phyloP scores from a whole-genome alignment of 345 rosid genomes.

The Punica granatum region DNA sequence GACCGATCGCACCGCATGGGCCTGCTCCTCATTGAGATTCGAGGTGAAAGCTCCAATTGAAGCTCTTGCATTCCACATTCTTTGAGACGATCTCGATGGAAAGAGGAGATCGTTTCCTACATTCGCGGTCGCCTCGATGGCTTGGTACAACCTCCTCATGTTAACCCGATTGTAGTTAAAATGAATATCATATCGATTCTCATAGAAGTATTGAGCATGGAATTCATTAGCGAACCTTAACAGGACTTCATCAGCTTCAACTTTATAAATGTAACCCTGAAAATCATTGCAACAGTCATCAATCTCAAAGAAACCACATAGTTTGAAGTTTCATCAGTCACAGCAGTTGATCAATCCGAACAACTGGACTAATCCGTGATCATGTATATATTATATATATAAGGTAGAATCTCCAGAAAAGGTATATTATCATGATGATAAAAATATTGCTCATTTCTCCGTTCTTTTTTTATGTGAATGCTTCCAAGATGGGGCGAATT shows the following conservation, averaged over 20 bases:
- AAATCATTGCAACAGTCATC: constrained; percentile 1
- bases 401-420: background rate
- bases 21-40: constrained; percentile 48
- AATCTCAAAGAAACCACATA: background rate
- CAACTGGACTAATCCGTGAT: no score
- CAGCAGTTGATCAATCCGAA: background rate
- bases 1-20: constrained; percentile 33
- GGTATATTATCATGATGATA: background rate
- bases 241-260: constrained; percentile 53
- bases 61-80: constrained; percentile 14
- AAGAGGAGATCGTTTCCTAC: constrained; percentile 36
- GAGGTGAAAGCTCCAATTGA: constrained; percentile 24
- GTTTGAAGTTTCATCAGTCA: background rate
- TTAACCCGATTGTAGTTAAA: constrained; percentile 36
- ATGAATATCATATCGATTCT: constrained; percentile 23
- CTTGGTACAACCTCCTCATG: constrained; percentile 51
- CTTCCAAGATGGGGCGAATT: background rate
- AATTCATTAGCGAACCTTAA: constrained; percentile 29
- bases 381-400: no score
- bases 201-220: constrained; percentile 23
- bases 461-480: background rate
- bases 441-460: background rate
- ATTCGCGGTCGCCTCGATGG: constrained; percentile 34
- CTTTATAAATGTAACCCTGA: constrained; percentile 45
- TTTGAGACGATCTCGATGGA: constrained; percentile 25